A percentile compares a stretch with the other conserved stretches of the same genome.
Conservation (phyloP, 805 yeast genomes). For the Babjeviella inositovora region DNA sequence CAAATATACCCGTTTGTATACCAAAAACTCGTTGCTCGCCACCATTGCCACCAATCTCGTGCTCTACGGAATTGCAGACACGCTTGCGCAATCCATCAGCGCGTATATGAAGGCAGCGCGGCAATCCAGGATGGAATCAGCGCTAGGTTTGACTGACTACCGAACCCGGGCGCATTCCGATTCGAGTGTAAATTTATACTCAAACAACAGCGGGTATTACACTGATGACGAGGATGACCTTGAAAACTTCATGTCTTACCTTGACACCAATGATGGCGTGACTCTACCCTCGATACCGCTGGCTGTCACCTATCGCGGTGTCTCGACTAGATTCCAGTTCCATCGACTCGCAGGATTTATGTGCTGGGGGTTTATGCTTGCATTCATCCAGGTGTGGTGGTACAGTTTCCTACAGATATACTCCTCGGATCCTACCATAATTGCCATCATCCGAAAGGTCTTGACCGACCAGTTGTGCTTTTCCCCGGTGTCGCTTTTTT, state of each 20-base stretch:
- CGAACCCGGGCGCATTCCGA: too few relatives aligned
- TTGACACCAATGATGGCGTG: too few relatives aligned
- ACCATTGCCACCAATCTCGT: constrained; percentile 69
- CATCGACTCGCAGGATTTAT: constrained; percentile 64
- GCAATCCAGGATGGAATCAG: too few relatives aligned
- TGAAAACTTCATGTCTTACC: too few relatives aligned
- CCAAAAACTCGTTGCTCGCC: constrained; percentile 52
- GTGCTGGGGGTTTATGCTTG: constrained; percentile 74
- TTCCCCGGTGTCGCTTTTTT: constrained; percentile 72
- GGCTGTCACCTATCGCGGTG: too few relatives aligned
- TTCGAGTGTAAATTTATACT: too few relatives aligned
- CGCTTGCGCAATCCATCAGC: constrained; percentile 66
- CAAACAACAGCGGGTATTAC: too few relatives aligned
- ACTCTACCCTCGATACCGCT: too few relatives aligned
- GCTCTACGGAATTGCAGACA: constrained; percentile 81
- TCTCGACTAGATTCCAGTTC: too few relatives aligned
- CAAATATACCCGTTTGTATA: constrained; percentile 44
- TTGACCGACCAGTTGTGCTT: constrained; percentile 80
- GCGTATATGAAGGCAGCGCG: constrained; percentile 7
- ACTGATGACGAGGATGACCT: too few relatives aligned
- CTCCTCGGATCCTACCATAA: constrained; percentile 67
- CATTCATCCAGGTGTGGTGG: constrained; percentile 83
- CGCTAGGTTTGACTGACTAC: too few relatives aligned
- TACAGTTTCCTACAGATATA: constrained; percentile 72
- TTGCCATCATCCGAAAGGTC: constrained; percentile 75